Evolutionary conservation across 2,329 filamentous ascomycete species (phyloP).

Genomic region (Ophiostoma perfectum): DNA sequence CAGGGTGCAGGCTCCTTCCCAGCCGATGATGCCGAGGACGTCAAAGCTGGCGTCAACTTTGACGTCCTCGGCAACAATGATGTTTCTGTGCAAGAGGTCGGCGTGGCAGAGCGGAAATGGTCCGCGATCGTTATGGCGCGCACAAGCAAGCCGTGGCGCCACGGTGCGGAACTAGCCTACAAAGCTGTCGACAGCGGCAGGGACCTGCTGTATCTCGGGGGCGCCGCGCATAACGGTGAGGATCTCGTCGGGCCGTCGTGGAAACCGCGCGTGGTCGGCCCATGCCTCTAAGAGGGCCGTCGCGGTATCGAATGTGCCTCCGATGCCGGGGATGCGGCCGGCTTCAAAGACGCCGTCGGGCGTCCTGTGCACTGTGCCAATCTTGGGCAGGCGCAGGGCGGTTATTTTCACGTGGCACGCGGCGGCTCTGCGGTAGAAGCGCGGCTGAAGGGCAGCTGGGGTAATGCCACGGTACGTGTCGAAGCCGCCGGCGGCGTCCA

Average conservation of each 20-base stretch:
- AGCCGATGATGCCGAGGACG: slow-evolving; percentile 33
- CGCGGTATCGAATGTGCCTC: slow-evolving; percentile 28
- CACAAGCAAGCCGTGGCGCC: slow-evolving; percentile 14
- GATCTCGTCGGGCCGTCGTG: slow-evolving; percentile 23
- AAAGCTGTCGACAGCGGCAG: slow-evolving; percentile 24
- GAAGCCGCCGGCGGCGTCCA: slow-evolving; percentile 28
- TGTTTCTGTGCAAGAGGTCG: slow-evolving; percentile 34
- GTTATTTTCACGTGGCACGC: slow-evolving; percentile 25
- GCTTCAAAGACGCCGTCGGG: slow-evolving; percentile 23
- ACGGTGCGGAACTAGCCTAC: slow-evolving; percentile 18
- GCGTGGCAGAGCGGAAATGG: slow-evolving; percentile 34
- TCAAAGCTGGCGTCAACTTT: slow-evolving; percentile 27
- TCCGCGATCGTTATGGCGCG: slow-evolving; percentile 25
- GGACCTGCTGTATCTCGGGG: slow-evolving; percentile 19
- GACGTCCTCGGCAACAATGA: slow-evolving; percentile 27
- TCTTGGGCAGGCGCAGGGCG: slow-evolving; percentile 24
- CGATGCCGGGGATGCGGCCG: slow-evolving; percentile 24
- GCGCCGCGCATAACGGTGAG: slow-evolving; percentile 25
- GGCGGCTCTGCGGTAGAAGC: slow-evolving; percentile 24
- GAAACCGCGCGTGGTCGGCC: slow-evolving; percentile 26
- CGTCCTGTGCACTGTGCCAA: slow-evolving; percentile 24
- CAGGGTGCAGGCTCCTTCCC: slow-evolving; percentile 31
- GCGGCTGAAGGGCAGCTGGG: slow-evolving; percentile 16
- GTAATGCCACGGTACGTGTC: slow-evolving; percentile 27
- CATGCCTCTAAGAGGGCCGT: slow-evolving; percentile 28